Evolutionary conservation across 495 filamentous ascomycete species (phyloP).

Genomic region (Neurospora hispaniola): DNA sequence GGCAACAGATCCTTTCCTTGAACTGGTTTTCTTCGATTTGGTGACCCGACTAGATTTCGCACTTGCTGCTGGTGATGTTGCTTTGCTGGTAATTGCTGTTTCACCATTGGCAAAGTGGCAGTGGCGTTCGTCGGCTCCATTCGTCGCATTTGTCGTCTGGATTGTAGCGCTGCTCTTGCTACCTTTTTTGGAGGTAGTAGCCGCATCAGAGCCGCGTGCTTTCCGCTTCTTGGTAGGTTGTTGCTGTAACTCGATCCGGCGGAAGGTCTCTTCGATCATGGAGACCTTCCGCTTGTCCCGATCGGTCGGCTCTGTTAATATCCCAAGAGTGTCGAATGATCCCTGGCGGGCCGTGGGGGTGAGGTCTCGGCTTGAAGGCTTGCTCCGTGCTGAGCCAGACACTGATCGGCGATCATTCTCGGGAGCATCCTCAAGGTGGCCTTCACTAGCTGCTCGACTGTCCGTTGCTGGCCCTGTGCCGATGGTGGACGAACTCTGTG

Average conservation of each 20-base stretch:
- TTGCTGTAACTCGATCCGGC: conserved; percentile 52
- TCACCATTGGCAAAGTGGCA: conserved; percentile 41
- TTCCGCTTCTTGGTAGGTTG: conserved; percentile 43
- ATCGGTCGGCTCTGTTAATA: conserved; percentile 60
- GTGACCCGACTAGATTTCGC: conserved; percentile 24
- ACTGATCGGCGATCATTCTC: conserved; percentile 54
- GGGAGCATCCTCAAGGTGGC: conserved; percentile 41
- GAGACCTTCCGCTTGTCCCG: conserved; percentile 82
- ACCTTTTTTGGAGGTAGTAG: conserved; percentile 29
- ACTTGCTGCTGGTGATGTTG: conserved; percentile 37
- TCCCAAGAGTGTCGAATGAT: conserved; percentile 38
- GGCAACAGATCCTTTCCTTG: conserved; percentile 9
- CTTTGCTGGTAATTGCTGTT: conserved; percentile 35
- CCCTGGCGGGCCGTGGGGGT: conserved; percentile 52
- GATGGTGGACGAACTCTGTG: conserved; percentile 51
- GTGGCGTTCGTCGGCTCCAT: conserved; percentile 26
- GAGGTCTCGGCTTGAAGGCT: conserved; percentile 70
- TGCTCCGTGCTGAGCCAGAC: conserved; percentile 64
- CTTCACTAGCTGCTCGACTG: conserved; percentile 72
- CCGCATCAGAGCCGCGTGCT: conserved; percentile 44
- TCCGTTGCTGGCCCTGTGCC: conserved; percentile 59
- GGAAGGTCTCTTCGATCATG: conserved; percentile 67
- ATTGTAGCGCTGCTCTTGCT: conserved; percentile 23
- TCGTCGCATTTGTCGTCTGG: conserved; percentile 23
- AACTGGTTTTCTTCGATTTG: conserved; percentile 10